Base-by-base conservation (phyloP, 345 rosid species). In the Euphorbia pulcherrima region DNA sequence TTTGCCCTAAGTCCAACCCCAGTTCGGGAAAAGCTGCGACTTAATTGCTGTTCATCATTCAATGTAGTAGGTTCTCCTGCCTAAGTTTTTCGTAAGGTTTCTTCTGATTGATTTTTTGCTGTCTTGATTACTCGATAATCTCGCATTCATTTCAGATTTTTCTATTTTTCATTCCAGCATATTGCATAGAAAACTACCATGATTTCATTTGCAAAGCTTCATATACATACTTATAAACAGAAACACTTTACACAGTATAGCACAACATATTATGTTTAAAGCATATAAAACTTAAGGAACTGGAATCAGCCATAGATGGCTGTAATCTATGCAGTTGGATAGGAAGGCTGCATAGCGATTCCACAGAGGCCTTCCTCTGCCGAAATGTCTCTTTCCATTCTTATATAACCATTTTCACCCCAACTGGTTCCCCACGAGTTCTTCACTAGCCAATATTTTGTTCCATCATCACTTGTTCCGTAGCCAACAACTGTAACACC, bases 1-100 rank as follows among this genome's bases (percentile, higher is more conserved):
- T 94, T 68, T 94, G 99, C 76, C 80, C 97, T 46, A 90, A 94
- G 86, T 82, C 99, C 67, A 68, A 90, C 72, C 89, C 96, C 18
- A 88, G 80, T 74, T 85, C 95, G 3, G 96, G 97, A 68, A 90
- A 87, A 72, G 79, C 80, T 9, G 69, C 81, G n/a, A n/a, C n/a
- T 21, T 85, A 71, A 78, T 18, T 5, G 50, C 13, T 33, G 23
- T 28, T 54, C 33, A 27, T 18, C 64, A 17, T 63, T 46, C 57
- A 35, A 33, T 39, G n/a, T 21, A 6, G 27, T 35, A n/a, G 64
- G 52, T 65, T 14, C 23, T 10, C 72, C 52, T 30, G 40, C n/a
- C 60, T 7, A 21, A 24, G 24, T 68, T 50, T 50, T 5, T 50
- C 60, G 18, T 48, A 54, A 65, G 60, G 35, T 61, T 64, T 52